Conservation (phyloP, 2,329 filamentous ascomycete species). For the Polytolypa hystricis region DNA sequence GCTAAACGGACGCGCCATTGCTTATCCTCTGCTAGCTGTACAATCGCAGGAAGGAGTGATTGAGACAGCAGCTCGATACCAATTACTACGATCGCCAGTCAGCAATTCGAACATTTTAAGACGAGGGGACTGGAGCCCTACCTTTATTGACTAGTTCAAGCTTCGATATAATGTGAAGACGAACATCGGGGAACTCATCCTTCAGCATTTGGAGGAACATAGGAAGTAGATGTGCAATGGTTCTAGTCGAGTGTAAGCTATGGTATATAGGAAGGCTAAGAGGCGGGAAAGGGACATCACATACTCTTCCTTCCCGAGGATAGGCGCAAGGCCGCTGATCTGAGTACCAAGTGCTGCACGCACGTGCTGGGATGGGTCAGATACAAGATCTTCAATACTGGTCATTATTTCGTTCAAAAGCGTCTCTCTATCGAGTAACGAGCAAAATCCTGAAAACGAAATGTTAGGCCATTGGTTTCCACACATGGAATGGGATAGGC, state of each 20-base stretch:
- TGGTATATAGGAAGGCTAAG: conserved; percentile 11
- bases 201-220: conserved; percentile 99
- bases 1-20: conserved; percentile 96
- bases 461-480: conserved; percentile 1
- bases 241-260: conserved; percentile 45
- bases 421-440: conserved; percentile 71
- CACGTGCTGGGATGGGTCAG: conserved; percentile 92
- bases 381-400: conserved; percentile 89
- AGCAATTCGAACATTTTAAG: background rate
- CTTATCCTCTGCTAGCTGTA: conserved; percentile 96
- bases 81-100: conserved; percentile 59
- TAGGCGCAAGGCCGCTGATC: conserved; percentile 91
- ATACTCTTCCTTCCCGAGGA: conserved; percentile 94
- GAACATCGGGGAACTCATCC: conserved; percentile 96
- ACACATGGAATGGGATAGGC: background rate
- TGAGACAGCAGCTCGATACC: conserved; percentile 95
- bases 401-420: conserved; percentile 95
- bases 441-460: conserved; percentile 64
- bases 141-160: conserved; percentile 95
- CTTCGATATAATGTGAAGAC: conserved; percentile 99
- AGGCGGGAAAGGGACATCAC: conserved; percentile 22
- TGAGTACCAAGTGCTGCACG: conserved; percentile 90
- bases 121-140: conserved; percentile 29
- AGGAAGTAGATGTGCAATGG: conserved; percentile 87
- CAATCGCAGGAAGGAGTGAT: conserved; percentile 90